A percentile compares a stretch with the other conserved stretches of the same genome.
Conservation (phyloP, 1,284 basidiomycete species). For the Athelia psychrophila region DNA sequence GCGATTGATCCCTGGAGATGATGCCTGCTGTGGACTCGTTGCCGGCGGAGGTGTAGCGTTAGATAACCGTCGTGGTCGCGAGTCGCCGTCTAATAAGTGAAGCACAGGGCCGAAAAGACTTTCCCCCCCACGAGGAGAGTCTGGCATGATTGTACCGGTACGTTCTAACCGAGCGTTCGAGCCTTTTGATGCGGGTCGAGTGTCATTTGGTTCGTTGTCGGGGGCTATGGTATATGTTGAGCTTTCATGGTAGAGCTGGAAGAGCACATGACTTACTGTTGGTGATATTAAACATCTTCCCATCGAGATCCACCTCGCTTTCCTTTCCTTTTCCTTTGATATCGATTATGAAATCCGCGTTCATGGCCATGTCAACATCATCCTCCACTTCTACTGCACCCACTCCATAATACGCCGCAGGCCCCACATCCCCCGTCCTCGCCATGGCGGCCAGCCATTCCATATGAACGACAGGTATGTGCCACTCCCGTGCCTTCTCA, state of each 20-base stretch:
- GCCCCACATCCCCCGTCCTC: slow-evolving; percentile 41
- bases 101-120: neutral
- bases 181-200: neutral
- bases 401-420: slow-evolving; percentile 24
- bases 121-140: neutral
- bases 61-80: neutral
- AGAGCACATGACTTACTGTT: slow-evolving; percentile 25
- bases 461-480: slow-evolving; percentile 56
- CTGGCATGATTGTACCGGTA: neutral
- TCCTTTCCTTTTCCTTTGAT: slow-evolving; percentile 24
- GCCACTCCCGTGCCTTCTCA: slow-evolving; percentile 73
- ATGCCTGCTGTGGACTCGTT: neutral
- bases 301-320: slow-evolving; percentile 14
- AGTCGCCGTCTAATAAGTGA: neutral
- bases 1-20: neutral
- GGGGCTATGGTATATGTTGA: neutral
- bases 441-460: slow-evolving; percentile 60
- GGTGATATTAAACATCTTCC: slow-evolving; percentile 34
- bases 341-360: slow-evolving; percentile 13
- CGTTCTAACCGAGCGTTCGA: neutral
- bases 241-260: neutral
- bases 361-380: neutral
- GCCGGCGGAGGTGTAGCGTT: slow-evolving; percentile 9
- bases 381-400: slow-evolving; percentile 6
- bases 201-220: neutral